Conservation (phyloP, 2,329 filamentous ascomycete genomes). For the Penicillium sp. region DNA sequence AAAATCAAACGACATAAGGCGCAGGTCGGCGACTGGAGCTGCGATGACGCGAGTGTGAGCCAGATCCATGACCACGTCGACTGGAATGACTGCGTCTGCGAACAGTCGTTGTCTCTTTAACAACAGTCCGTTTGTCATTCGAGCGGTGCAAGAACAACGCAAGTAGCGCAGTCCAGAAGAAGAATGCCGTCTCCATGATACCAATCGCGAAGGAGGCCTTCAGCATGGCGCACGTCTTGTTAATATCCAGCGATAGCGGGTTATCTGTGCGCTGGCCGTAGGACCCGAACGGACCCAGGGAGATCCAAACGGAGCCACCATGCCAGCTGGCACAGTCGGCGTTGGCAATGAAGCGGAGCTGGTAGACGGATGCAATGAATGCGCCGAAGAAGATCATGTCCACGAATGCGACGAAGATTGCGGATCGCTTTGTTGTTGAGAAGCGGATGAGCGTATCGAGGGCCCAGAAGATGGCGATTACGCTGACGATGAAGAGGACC, state of each 20-base stretch:
- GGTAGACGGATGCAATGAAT: slow-evolving; percentile 61
- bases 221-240: slow-evolving; percentile 86
- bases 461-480: slow-evolving; percentile 60
- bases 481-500: slow-evolving; percentile 63
- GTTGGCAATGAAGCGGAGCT: slow-evolving; percentile 55
- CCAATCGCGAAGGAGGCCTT: slow-evolving; percentile 86
- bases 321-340: slow-evolving; percentile 67
- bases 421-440: slow-evolving; percentile 58
- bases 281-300: slow-evolving; percentile 61
- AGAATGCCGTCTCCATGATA: slow-evolving; percentile 83
- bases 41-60: slow-evolving; percentile 28
- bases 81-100: slow-evolving; percentile 36
- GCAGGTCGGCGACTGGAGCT: slow-evolving; percentile 28
- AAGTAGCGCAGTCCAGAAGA: slow-evolving; percentile 71
- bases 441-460: slow-evolving; percentile 61
- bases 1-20: slow-evolving; percentile 31
- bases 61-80: slow-evolving; percentile 31
- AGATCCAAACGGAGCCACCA: slow-evolving; percentile 53
- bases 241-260: slow-evolving; percentile 52
- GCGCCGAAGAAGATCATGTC: slow-evolving; percentile 62
- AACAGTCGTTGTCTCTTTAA: slow-evolving; percentile 40
- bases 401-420: slow-evolving; percentile 58
- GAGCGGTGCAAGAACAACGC: slow-evolving; percentile 51
- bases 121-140: slow-evolving; percentile 29
- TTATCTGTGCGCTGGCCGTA: slow-evolving; percentile 50